Base-by-base conservation (phyloP, 331 rosid genomes). In the Acacia pycnantha region DNA sequence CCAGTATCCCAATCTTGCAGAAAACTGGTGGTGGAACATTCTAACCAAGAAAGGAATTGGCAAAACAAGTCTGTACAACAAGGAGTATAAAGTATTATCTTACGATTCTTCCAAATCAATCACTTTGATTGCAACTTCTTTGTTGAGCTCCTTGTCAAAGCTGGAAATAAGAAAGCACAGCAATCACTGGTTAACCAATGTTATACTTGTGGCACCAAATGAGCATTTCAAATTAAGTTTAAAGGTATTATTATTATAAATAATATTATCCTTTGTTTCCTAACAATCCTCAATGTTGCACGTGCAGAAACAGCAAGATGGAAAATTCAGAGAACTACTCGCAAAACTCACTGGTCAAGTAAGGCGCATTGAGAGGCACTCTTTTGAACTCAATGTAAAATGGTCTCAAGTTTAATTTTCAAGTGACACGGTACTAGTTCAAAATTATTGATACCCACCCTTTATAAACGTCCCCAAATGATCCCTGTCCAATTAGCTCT, bases 31-130 rank as follows among this genome's bases (percentile, higher is more conserved):
- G 33, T 74, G 58, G 10, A 82, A 53, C 47, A 51, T 62, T 78
- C 74, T 27, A 53, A 41, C 29, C 68, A 75, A 75, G 59, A 54
- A 64, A 53, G 64, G 53, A 84, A 71, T 33, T 67, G 62, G 44
- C 24, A 15, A 33, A 56, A 48, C 26, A 83, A 47, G 43, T 26
- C 48, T 1, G 4, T 24, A 18, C 22, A 65, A 81, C 70, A 70
- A 61, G 24, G 71, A 47, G 35, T 14, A 75, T 58, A 31, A 82
- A 74, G 56, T 24, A 77, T 29, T 85, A 77, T 76, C 98, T 92
- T 92, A 96, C 98, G 98, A 88, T 77, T 96, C 98, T 86, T 96
- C 99, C 89, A 96, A 89, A 90, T 96, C 99, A 24, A 96, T 96
- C 76, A 96, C 97, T 94, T 96, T 96, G 70, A 96, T 94, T 50